Percentiles rank a stretch among this genome's conserved stretches.
Conservation (phyloP, 2,329 filamentous ascomycete species). For the Immersiporthe knoxdaviesiana region DNA sequence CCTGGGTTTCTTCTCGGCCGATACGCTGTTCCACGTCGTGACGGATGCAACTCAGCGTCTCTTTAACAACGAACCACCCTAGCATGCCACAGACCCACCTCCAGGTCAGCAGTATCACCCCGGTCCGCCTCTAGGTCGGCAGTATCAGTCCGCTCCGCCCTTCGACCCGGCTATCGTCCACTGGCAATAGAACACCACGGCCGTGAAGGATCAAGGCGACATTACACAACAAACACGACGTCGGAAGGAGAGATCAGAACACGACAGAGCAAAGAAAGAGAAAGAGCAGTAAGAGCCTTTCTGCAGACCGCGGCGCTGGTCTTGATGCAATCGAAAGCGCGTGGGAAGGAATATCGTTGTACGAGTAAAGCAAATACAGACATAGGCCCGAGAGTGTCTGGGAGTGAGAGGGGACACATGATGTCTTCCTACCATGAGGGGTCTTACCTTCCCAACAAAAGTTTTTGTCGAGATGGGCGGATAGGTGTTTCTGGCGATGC, state of each 20-base stretch:
- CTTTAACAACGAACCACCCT: not conserved
- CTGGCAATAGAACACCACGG: not conserved
- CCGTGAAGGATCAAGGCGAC: not conserved
- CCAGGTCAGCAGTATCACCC: not conserved
- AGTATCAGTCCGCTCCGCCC: not conserved
- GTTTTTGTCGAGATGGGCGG: not conserved
- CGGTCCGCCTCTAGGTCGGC: not conserved
- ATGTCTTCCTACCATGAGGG: no score
- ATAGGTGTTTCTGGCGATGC: not conserved
- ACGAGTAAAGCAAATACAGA: not conserved
- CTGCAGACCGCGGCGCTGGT: no score
- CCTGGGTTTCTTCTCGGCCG: not conserved
- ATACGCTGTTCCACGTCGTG: not conserved
- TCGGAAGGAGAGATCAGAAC: not conserved
- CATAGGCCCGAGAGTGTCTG: no score
- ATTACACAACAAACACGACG: not conserved
- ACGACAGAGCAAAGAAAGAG: not conserved
- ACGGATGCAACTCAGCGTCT: not conserved
- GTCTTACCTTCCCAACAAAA: not conserved
- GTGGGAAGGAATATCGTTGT: not conserved
- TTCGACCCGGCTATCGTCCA: not conserved
- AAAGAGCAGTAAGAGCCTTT: no score
- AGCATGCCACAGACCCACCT: not conserved
- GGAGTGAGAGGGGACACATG: no score
- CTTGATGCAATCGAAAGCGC: no score